Evolutionary conservation across 805 yeast species (phyloP).

Genomic region (Ogataea pilisensis): DNA sequence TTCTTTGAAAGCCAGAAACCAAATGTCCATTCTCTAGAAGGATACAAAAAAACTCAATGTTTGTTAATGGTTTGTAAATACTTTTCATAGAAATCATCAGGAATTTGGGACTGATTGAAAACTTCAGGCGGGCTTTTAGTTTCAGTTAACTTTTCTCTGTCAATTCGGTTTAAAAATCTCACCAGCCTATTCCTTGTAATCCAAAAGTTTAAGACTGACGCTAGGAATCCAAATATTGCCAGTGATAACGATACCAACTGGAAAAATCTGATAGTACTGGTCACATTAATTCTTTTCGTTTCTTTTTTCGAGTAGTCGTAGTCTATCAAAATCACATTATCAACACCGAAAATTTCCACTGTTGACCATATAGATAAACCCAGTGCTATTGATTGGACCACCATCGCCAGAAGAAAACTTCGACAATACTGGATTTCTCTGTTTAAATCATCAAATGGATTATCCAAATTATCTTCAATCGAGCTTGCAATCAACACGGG

Average conservation of each 20-base stretch:
- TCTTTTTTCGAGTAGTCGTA: slow-evolving; percentile 10
- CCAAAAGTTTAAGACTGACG: slow-evolving; percentile 21
- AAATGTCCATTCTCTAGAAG: not conserved
- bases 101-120: slow-evolving; percentile 6
- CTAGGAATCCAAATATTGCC: slow-evolving; percentile 15
- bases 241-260: slow-evolving; percentile 24
- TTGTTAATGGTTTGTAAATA: slow-evolving; percentile 15
- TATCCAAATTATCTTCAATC: slow-evolving; percentile 21
- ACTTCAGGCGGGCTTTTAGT: slow-evolving; percentile 6
- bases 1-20: no score
- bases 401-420: slow-evolving; percentile 15
- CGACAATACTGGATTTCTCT: slow-evolving; percentile 22
- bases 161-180: slow-evolving; percentile 24
- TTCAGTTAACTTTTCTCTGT: slow-evolving; percentile 7
- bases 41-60: not conserved
- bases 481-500: slow-evolving; percentile 23
- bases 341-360: slow-evolving; percentile 11
- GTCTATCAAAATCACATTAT: slow-evolving; percentile 8
- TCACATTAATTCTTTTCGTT: slow-evolving; percentile 16
- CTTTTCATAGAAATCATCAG: slow-evolving; percentile 18
- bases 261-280: slow-evolving; percentile 16
- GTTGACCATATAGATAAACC: slow-evolving; percentile 22
- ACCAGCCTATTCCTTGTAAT: slow-evolving; percentile 23
- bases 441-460: slow-evolving; percentile 22
- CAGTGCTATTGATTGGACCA: slow-evolving; percentile 18